Evolutionary conservation across 2,329 filamentous ascomycete species (phyloP), one percentile per base, ranked within the genome.

Genomic region (Aspergillus niger): DNA sequence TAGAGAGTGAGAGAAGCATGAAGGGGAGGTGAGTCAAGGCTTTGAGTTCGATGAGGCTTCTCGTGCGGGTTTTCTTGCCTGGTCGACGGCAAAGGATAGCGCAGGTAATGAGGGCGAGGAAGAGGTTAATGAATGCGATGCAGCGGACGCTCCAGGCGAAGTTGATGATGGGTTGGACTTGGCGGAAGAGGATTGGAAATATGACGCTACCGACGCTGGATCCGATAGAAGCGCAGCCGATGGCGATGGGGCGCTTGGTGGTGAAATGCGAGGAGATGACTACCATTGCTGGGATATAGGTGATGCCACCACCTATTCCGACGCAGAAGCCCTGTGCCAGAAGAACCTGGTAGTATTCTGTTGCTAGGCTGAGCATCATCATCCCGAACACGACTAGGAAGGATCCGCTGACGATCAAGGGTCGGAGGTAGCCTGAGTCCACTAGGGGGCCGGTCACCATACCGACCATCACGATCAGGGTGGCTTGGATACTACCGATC

Each of bases 61-160:
- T 71, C 13, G 65, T 74, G 65, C 76, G 70, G 11, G 71, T 67
- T 7, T 70, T 71, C 2, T 72, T 67, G 4, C 77, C 74, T 5
- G 79, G 76, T 51, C 72, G 75, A 44, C 76, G 70, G 41, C 80
- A 78, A 1, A 77, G 72, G 38, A 74, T 72, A 49, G 76, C 58
- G 53, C 73, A 70, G 15, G 73, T 73, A 39, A 74, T 62, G 7
- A 73, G 57, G 5, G 75, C 74, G 17, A 77, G 74, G 17, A 70
- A 57, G 2, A 85, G 77, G 0, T 71, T 83, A 26, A 88, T 78
- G 50, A 89, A 81, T 0, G 79, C 85, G 63, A 86, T 82, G 0
- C 81, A 78, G 1, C 86, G 77, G 1, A 86, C 80, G 0, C 86
- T 84, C 84, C 85, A 88, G 0, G 79, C 76, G 60, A 88, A 89